A percentile compares a stretch with the other conserved stretches of the same genome.
These are phyloP conservation scores for Agrocybe praecox DNA, from an alignment of 768 basidiomycete species.

Conservation along the genomic window DNA sequence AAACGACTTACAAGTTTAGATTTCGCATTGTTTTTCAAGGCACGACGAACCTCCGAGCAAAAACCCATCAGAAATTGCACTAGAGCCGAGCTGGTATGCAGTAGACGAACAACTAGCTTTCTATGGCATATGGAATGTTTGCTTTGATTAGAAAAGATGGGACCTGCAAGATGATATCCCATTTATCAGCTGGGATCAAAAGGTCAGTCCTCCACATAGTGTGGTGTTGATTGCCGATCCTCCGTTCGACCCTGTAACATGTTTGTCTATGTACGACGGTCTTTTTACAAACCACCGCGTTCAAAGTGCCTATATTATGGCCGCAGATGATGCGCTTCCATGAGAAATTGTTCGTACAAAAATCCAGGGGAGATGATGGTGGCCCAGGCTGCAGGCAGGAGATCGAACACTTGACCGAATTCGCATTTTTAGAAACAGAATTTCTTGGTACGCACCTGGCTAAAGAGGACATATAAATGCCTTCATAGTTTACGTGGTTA, in stretches of 20 bases:
- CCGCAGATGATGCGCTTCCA: background rate
- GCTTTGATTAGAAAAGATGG: background rate
- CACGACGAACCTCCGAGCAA: no score
- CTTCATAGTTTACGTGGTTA: background rate
- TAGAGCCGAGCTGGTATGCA: background rate
- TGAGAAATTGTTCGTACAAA: background rate
- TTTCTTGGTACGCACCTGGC: background rate
- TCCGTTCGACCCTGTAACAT: background rate
- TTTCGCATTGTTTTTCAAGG: no score
- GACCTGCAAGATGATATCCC: background rate
- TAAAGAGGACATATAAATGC: background rate
- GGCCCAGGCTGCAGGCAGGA: background rate
- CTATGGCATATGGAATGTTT: background rate
- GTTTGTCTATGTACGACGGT: background rate
- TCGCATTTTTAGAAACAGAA: background rate
- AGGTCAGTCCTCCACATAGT: no score
- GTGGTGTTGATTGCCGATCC: background rate
- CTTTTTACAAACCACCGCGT: background rate
- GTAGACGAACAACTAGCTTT: background rate
- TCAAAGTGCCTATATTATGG: background rate
- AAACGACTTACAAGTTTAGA: no score
- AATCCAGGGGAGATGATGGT: background rate
- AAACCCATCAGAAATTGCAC: no score
- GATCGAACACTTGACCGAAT: background rate
- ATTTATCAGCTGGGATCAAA: no score